Base-by-base conservation (phyloP, 371 early-diverging fungal genomes). In the Caulochytrium protostelioides region DNA sequence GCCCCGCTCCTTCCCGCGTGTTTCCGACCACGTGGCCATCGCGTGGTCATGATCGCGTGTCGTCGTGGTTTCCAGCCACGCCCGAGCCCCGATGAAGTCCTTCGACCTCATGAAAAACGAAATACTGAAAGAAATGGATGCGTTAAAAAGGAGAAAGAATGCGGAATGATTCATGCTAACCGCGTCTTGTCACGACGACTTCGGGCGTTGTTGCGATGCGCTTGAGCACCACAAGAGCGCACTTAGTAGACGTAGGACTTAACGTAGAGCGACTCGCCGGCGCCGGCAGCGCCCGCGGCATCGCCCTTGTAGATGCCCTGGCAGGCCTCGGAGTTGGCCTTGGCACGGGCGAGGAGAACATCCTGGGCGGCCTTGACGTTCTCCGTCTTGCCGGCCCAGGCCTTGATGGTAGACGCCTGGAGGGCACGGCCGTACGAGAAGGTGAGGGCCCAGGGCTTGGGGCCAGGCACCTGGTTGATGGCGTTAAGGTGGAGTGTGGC, bases 391-490 rank as follows among this genome's bases (percentile, higher is more conserved):
- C 73, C 73, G 9, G 30, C 45, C 75, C 75, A 75, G 30, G 43
- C 41, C 48, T 65, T 55, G 39, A 72, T 32, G 24, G 60, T 65
- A 15, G 57, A 52, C 20, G 65, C 62, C 45, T 72, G 70, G 18
- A 76, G 49, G n/a, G 74, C 73, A 38, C 76, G 55, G 22, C 70
- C 74, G 50, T 68, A 76, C 34, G 69, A 68, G 58, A 71, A 76
- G 22, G 71, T 70, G 22, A 76, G 47, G 8, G 50, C 42, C 70
- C 71, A 71, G 14, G 71, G 69, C 31, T 44, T 50, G 13, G 42
- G 24, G 21, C 31, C 48, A 3, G 46, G 39, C 21, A 46, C 36
- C 26, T 39, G 33, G 54, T 69, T 66, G 43, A 65, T 61, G 28
- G 47, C 62, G 42, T 64, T 53, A 4, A 76, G 52, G 44, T 71